Base-by-base conservation (phyloP, 805 yeast genomes). In the Starmerella lactis-condensi region DNA sequence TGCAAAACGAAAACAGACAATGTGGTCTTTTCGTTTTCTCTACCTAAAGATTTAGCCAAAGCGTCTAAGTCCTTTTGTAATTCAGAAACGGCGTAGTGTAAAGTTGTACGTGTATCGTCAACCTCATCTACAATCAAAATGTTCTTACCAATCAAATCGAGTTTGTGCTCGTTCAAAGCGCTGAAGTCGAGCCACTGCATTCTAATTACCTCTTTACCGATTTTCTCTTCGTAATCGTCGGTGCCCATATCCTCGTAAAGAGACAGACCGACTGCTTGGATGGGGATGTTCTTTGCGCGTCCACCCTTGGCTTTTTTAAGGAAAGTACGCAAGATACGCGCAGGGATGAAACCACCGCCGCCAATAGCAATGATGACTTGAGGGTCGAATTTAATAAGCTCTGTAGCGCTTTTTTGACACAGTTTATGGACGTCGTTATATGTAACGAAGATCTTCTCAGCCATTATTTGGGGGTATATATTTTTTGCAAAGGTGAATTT, bases 331-430 rank as follows among this genome's bases (percentile, higher is more conserved):
- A 85, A 65, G 57, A 89, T 89, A 54, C 98, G 71, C 6, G 98
- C 95, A 17, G 96, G 98, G 36, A 85, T 89, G 55, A 85, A 79
- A 2, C 96, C 98, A 52, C 98, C 93, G 46, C 93, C 93, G 49
- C 64, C 98, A 48, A 85, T 81, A 44, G 96, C 95, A 40, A 85
- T 78, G 57, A 83, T 78, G 36, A 79, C 64, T 54, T 83, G 92
- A 24, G 93, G 92, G 45, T 78, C 69, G 61, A 79, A 74, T 36
- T 52, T 60, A 45, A 61, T 54, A 45, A 74, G 62, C 32, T 58
- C 53, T 23, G 51, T 60, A 8, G 79, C 77, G 10, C 69, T 60
- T 48, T 67, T 64, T 56, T 75, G 79, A 52, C 92, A 79, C 37
- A 75, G 62, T 59, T 78, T 78, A 61, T 78, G 93, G 36, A 79